Conservation (phyloP, 441 rosid species). For the Melastoma candidum region DNA sequence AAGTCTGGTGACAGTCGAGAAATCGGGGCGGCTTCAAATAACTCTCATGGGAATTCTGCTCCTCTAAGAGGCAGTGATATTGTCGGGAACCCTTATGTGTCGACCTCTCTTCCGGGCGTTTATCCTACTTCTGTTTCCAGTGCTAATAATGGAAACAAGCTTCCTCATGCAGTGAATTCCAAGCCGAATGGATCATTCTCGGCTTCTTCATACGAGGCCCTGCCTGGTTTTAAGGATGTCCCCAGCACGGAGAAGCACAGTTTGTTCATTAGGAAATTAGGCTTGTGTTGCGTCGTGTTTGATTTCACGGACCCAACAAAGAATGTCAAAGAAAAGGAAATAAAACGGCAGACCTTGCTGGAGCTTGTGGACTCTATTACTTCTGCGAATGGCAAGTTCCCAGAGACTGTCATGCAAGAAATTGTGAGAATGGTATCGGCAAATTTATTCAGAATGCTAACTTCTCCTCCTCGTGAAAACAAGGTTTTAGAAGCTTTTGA, state of each 20-base stretch:
- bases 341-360: constrained; percentile 63
- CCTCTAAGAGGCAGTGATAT: constrained; percentile 39
- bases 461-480: constrained; percentile 54
- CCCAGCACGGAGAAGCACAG: constrained; percentile 64
- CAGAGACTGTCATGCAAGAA: constrained; percentile 49
- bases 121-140: constrained; percentile 28
- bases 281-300: constrained; percentile 45
- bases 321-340: constrained; percentile 64
- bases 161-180: constrained; percentile 30
- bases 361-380: constrained; percentile 75
- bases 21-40: constrained; percentile 36
- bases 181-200: constrained; percentile 45
- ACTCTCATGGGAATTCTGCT: constrained; percentile 35
- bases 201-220: constrained; percentile 44
- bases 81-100: constrained; percentile 21
- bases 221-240: constrained; percentile 76
- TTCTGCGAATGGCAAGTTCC: constrained; percentile 56
- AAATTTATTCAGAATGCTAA: constrained; percentile 50
- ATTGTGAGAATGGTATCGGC: constrained; percentile 45
- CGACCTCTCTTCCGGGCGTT: constrained; percentile 19
- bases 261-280: constrained; percentile 48
- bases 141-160: constrained; percentile 33
- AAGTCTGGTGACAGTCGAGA: constrained; percentile 50
- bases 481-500: constrained; percentile 52
- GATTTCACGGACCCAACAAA: constrained; percentile 64